Conservation (phyloP, 2,329 filamentous ascomycete genomes). For the Phaeosphaeria sp. region DNA sequence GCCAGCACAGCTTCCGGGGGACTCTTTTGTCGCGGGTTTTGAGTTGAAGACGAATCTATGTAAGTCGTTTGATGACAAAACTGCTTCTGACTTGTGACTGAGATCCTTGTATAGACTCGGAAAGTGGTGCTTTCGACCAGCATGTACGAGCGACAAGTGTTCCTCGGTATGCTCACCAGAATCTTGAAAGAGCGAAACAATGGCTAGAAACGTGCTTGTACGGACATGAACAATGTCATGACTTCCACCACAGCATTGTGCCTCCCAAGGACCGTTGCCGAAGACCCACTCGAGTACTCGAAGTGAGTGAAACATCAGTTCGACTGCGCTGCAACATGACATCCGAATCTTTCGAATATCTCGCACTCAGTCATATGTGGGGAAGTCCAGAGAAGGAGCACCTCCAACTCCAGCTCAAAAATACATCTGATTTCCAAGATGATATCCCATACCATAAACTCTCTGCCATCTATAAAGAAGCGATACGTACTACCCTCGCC, state of each 20-base stretch:
- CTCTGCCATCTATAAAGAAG: constrained; percentile 19
- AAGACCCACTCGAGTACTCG: constrained; percentile 8
- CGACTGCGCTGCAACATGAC: constrained; percentile 10
- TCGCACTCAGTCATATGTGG: constrained; percentile 20
- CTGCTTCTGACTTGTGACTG: no score
- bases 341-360: constrained; percentile 7
- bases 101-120: background rate
- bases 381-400: background rate
- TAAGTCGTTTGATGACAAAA: background rate
- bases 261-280: background rate
- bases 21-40: no score
- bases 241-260: constrained; percentile 8
- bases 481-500: constrained; percentile 10
- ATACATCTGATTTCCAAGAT: constrained; percentile 2
- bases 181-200: constrained; percentile 4
- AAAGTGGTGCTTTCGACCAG: constrained; percentile 1
- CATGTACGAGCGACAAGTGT: constrained; percentile 1
- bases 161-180: constrained; percentile 4
- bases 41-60: no score
- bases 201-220: constrained; percentile 10
- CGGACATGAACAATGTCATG: constrained; percentile 3
- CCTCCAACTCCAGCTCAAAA: background rate
- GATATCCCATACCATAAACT: constrained; percentile 3
- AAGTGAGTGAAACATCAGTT: background rate
- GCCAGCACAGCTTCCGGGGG: no score